A percentile compares a stretch with the other conserved stretches of the same genome.
Evolutionary conservation across 345 rosid species (phyloP).

Genomic region (Noccaea caerulescens): DNA sequence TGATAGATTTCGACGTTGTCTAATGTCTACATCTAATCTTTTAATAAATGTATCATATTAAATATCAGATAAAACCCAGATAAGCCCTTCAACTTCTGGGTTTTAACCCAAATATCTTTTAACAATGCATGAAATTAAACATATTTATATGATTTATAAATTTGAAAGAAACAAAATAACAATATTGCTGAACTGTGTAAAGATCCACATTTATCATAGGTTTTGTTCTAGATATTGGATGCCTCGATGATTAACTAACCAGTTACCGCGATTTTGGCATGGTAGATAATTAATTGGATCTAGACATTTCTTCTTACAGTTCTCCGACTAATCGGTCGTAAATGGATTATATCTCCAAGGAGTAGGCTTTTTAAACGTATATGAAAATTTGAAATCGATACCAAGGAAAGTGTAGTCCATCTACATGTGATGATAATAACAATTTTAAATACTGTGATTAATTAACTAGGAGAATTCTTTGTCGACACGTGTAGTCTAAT

Average conservation of each 20-base stretch:
- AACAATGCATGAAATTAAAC: too few relatives aligned
- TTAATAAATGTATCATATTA: background rate
- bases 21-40: slow-evolving; percentile 11
- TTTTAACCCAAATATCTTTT: too few relatives aligned
- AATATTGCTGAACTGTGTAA: background rate
- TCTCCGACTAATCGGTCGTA: background rate
- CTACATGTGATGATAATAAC: background rate
- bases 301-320: too few relatives aligned
- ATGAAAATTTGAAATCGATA: slow-evolving; percentile 2
- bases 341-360: background rate
- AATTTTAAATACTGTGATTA: background rate
- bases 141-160: too few relatives aligned
- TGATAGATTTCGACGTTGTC: background rate
- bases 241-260: background rate
- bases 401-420: too few relatives aligned
- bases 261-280: background rate
- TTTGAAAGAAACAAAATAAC: background rate
- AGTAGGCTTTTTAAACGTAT: background rate
- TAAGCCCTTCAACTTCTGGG: too few relatives aligned
- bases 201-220: background rate
- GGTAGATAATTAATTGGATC: too few relatives aligned
- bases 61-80: too few relatives aligned
- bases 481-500: slow-evolving; percentile 31
- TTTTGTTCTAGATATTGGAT: background rate
- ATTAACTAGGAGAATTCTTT: background rate